Evolutionary conservation across 2,329 filamentous ascomycete genomes (phyloP), one percentile per base, ranked within the genome.

Genomic region (Colletotrichum sublineola): DNA sequence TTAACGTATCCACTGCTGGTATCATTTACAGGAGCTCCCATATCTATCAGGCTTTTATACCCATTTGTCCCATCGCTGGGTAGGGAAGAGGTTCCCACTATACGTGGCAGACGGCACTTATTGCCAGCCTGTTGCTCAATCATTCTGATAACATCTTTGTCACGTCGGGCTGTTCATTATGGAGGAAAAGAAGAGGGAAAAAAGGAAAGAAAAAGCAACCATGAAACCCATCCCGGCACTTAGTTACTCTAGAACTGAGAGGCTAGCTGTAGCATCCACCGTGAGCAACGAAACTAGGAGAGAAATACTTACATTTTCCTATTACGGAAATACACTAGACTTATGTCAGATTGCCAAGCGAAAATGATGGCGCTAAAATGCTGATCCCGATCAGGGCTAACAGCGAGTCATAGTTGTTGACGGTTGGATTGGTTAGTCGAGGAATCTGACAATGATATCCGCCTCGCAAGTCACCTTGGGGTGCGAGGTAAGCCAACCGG

Each of bases 21-120:
- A 36, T 52, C 14, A 42, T 52, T 15, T 61, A 67, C 12, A 53
- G 31, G 36, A 53, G 60, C 38, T 40, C 44, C 6, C 53, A 53
- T 29, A 33, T 40, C 20, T 31, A 31, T 29, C 42, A 31, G 31
- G 50, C 24, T 24, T 24, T 24, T 24, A 24, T n/a, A 29, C 42
- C 38, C 31, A 14, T 2, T 50, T 24, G n/a, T 33, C 55, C 33
- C 42, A 15, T 42, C 42, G 40, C 40, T 42, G 53, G 7, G 60
- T 6, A 14, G 53, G 31, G 3, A 67, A 15, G 11, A 36, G 18
- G 44, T 40, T 52, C 5, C 53, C 31, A 20, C 42, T 42, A 42
- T 15, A 4, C 42, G 44, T 46, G 14, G 18, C 18, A 44, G 42
- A 44, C 15, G 1, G 6, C 7, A 8, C 18, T 46, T 46, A 8